phyloP scores from a whole-genome alignment of 768 basidiomycete genomes.

The Suillus alpinus region DNA sequence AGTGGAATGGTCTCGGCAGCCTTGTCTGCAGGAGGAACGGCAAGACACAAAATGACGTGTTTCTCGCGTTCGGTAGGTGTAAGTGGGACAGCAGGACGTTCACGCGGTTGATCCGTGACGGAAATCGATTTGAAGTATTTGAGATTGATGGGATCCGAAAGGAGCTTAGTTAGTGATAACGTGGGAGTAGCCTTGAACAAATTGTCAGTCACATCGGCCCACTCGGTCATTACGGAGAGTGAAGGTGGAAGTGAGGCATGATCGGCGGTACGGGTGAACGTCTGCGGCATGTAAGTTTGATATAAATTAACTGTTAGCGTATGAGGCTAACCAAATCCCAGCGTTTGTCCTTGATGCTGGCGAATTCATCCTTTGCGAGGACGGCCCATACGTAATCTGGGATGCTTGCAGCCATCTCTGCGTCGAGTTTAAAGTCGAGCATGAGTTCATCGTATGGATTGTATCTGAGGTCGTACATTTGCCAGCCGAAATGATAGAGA shows the following conservation, averaged over 20 bases:
- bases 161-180: constrained; percentile 50
- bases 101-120: constrained; percentile 83
- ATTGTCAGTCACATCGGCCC: constrained; percentile 79
- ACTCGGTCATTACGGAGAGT: constrained; percentile 83
- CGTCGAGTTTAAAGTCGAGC: constrained; percentile 74
- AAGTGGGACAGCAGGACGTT: constrained; percentile 56
- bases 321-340: constrained; percentile 81
- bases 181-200: constrained; percentile 56
- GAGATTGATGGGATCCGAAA: constrained; percentile 62
- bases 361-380: constrained; percentile 76
- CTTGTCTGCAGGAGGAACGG: constrained; percentile 48
- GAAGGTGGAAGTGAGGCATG: constrained; percentile 55
- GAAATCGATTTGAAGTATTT: constrained; percentile 85
- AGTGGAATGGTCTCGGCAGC: constrained; percentile 54
- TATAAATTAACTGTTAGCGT: constrained; percentile 1
- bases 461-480: constrained; percentile 76
- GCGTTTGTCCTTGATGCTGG: constrained; percentile 61
- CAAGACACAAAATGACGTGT: constrained; percentile 70
- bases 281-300: constrained; percentile 41
- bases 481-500: constrained; percentile 56
- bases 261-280: constrained; percentile 79
- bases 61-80: constrained; percentile 56
- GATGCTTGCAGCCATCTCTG: constrained; percentile 35
- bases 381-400: constrained; percentile 82
- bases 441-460: constrained; percentile 63